Evolutionary conservation across 768 basidiomycete genomes (phyloP), one percentile per base, ranked within the genome.

Genomic region (Symmetrospora coprosmae): DNA sequence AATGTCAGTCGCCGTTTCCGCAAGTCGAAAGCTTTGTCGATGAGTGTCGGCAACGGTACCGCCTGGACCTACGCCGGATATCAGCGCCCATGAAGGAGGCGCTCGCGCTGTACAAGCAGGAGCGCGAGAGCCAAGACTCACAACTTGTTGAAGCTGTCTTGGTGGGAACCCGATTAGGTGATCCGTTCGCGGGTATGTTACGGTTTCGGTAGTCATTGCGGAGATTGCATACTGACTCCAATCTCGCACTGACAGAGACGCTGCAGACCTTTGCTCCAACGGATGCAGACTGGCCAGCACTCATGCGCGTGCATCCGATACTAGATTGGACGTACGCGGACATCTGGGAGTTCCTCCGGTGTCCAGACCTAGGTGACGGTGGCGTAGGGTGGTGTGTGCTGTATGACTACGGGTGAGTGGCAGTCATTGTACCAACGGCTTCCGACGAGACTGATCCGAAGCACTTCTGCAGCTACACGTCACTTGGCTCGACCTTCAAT

Each of bases 401-500:
- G 40, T 99, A 99, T 68, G 88, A 97, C 67, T 77, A 85, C 73
- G 94, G 92, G 86, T 91, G 60, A 56, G 82, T 72, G 11, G 50
- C 50, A 11, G n/a, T 46, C 45, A 21, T 21, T 21, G 1, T 17
- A 17, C n/a, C 37, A 9, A 17, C 43, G 2, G 28, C 27, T 37
- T 25, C 31, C 35, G 30, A 13, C 51, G 17, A 38, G 31, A 17
- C 16, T 25, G 19, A 2, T 1, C 3, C 16, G 1, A 23, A 48
- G 30, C 37, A 21, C 25, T 8, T 9, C 17, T 27, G 17, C 64
- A 92, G 90, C n/a, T 99, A 92, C 73, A 99, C 94, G 2, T 96
- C 92, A 4, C 80, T 99, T 19, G 92, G 94, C 17, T 94, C 91
- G 11, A 89, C 85, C 7, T 87, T 81, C 73, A 94, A 97, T 74